These are phyloP conservation scores for Quercus lobata DNA, from an alignment of 331 rosid genomes.

Conservation along the genomic window DNA sequence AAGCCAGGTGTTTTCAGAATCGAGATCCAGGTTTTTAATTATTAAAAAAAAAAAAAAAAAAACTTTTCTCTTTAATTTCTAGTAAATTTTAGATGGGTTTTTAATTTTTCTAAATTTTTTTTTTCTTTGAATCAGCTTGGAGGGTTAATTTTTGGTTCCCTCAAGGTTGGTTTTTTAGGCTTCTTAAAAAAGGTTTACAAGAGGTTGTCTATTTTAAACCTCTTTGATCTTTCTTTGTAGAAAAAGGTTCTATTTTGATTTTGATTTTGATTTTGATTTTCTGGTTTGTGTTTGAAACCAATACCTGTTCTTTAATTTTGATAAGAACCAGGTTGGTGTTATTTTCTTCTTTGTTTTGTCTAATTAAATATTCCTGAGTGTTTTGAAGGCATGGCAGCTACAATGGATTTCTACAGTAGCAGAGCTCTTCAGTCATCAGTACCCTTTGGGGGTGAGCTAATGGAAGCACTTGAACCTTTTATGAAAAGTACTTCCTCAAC, in stretches of 20 bases:
- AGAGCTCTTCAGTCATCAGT: slow-evolving; percentile 50
- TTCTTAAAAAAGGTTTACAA: slow-evolving; percentile 14
- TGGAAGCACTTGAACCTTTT: slow-evolving; percentile 99
- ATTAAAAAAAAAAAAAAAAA: slow-evolving; percentile 23
- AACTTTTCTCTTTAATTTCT: not conserved
- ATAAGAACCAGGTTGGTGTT: slow-evolving; percentile 46
- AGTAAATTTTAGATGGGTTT: not conserved
- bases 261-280: not conserved
- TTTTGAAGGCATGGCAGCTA: slow-evolving; percentile 55
- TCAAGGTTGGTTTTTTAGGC: slow-evolving; percentile 23
- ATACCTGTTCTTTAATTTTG: slow-evolving; percentile 62
- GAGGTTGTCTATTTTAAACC: slow-evolving; percentile 89
- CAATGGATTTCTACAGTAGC: slow-evolving; percentile 64
- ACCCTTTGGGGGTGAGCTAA: slow-evolving; percentile 75
- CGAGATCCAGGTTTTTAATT: slow-evolving; percentile 61
- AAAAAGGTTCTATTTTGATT: not conserved
- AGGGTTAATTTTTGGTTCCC: slow-evolving; percentile 78
- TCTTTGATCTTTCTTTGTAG: slow-evolving; percentile 34
- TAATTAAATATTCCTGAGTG: not conserved
- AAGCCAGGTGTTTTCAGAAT: slow-evolving; percentile 74
- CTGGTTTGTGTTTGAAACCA: not conserved
- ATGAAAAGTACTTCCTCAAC: slow-evolving; percentile 70
- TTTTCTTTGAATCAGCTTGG: slow-evolving; percentile 23
- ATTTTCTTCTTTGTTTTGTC: not conserved
- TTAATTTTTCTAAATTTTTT: not conserved